A percentile compares a stretch with the other conserved stretches of the same genome.
phyloP scores from a whole-genome alignment of 352 stramenopile species.

The Phytophthora sojae region DNA sequence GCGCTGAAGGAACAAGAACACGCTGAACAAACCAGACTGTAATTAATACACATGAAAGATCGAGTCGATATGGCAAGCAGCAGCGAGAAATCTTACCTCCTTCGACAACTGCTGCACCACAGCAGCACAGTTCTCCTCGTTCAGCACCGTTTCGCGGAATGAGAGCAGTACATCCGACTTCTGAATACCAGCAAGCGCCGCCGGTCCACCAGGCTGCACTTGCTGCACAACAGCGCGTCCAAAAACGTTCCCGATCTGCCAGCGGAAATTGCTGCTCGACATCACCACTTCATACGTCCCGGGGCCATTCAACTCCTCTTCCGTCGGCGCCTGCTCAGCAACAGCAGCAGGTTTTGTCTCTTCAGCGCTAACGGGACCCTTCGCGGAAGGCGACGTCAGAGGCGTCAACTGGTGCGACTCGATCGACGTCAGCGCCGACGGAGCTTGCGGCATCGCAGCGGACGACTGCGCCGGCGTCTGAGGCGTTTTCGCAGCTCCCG shows the following conservation, averaged over 20 bases:
- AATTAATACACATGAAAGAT: constrained; percentile 6
- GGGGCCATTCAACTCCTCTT: constrained; percentile 61
- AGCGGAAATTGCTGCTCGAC: constrained; percentile 74
- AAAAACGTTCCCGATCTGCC: constrained; percentile 89
- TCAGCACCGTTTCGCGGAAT: constrained; percentile 77
- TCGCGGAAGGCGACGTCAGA: constrained; percentile 43
- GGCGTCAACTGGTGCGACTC: constrained; percentile 66
- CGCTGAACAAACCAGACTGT: constrained; percentile 38
- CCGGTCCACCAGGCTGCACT: constrained; percentile 71
- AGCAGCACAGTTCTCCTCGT: constrained; percentile 76
- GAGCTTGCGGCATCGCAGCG: constrained; percentile 39
- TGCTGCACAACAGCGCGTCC: constrained; percentile 83
- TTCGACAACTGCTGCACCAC: constrained; percentile 83
- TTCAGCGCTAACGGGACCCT: constrained; percentile 16
- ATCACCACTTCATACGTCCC: constrained; percentile 88
- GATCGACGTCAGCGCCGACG: constrained; percentile 56
- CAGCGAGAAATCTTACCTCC: constrained; percentile 52
- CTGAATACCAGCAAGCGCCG: constrained; percentile 74
- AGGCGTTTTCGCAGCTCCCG: constrained; percentile 26
- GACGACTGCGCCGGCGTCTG: constrained; percentile 44
- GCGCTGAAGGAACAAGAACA: constrained; percentile 68
- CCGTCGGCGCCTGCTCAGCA: constrained; percentile 12
- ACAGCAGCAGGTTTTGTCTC: constrained; percentile 10
- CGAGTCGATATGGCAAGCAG: background rate
- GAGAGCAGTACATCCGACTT: constrained; percentile 87